Percentiles rank a stretch among this genome's conserved stretches.
Conservation (phyloP, 345 rosid species). For the Corchorus capsularis region DNA sequence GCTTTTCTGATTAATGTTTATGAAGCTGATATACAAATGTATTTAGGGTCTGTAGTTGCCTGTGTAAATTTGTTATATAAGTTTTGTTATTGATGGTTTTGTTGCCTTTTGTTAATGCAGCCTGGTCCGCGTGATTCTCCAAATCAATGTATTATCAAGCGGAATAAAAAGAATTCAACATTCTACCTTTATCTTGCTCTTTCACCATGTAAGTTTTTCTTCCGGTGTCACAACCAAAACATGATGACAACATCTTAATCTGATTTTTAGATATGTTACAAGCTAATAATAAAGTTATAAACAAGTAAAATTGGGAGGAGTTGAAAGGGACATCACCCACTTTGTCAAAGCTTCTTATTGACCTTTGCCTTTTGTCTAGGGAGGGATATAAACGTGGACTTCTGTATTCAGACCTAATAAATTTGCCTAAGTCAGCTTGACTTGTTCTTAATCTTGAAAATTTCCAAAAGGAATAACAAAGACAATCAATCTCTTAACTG, state of each 20-base stretch:
- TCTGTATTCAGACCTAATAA: background rate
- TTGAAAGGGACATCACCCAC: slow-evolving; percentile 19
- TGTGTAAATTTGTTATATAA: background rate
- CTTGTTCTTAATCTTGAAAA: slow-evolving; percentile 20
- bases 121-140: slow-evolving; percentile 60
- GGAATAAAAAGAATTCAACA: slow-evolving; percentile 73
- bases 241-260: background rate
- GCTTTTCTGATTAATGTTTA: background rate
- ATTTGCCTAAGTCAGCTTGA: slow-evolving; percentile 32
- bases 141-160: slow-evolving; percentile 74
- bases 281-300: background rate
- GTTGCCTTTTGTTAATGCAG: slow-evolving; percentile 18
- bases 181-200: slow-evolving; percentile 76
- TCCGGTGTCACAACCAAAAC: background rate
- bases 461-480: background rate
- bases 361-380: slow-evolving; percentile 22
- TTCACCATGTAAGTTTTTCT: slow-evolving; percentile 61
- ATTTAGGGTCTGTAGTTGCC: background rate
- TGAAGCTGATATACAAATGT: background rate
- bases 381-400: background rate
- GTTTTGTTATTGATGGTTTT: slow-evolving; percentile 17
- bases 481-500: background rate
- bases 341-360: slow-evolving; percentile 37
- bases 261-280: background rate
- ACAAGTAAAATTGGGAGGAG: background rate